A percentile compares a stretch with the other conserved stretches of the same genome.
phyloP scores from a whole-genome alignment of 163 green algal genomes.

The Trebouxia gelatinosa region DNA sequence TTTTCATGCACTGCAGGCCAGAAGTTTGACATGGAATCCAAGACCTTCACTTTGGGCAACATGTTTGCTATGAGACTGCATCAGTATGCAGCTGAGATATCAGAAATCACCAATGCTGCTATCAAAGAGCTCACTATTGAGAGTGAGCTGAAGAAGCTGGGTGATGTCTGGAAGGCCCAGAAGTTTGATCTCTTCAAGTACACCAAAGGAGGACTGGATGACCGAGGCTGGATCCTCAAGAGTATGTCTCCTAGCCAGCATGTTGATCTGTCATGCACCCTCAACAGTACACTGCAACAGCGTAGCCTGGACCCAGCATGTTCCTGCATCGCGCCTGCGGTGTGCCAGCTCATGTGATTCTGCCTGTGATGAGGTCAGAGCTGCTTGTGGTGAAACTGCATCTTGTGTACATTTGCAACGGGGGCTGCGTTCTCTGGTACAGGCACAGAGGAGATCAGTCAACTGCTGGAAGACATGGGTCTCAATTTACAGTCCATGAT shows the following conservation, averaged over 20 bases:
- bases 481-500: constrained; percentile 90
- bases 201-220: constrained; percentile 52
- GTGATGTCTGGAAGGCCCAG: constrained; percentile 77
- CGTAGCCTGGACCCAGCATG: not conserved
- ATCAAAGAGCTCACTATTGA: constrained; percentile 90
- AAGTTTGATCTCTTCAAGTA: constrained; percentile 80
- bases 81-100: constrained; percentile 64
- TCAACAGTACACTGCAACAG: too few relatives aligned
- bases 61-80: constrained; percentile 82
- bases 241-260: constrained; percentile 4
- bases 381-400: not conserved
- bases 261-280: not conserved
- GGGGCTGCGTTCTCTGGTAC: not conserved
- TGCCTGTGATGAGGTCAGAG: too few relatives aligned
- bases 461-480: constrained; percentile 85
- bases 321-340: not conserved
- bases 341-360: too few relatives aligned
- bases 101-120: constrained; percentile 68
- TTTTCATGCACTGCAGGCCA: constrained; percentile 52
- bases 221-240: constrained; percentile 24
- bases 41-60: constrained; percentile 82
- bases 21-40: constrained; percentile 82
- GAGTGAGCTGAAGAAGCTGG: constrained; percentile 81
- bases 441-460: constrained; percentile 73
- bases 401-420: not conserved